These are phyloP conservation scores for Jamesozyma rosinii DNA, from an alignment of 805 yeast genomes.

Conservation along the genomic window DNA sequence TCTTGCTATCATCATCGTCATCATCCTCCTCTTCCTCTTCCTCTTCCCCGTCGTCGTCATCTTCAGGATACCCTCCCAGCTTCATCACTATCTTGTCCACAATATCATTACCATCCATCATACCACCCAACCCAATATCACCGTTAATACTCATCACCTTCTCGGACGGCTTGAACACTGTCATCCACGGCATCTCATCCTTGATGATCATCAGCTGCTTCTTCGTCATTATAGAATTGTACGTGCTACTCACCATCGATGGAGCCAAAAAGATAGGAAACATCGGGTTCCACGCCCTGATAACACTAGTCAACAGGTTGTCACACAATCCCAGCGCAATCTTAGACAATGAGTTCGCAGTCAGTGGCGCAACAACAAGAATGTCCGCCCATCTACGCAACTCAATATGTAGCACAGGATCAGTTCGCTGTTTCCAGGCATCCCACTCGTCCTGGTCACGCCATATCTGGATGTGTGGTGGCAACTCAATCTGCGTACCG, in stretches of 20 bases:
- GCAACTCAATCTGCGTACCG: conserved; percentile 42
- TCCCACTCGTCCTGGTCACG: conserved; percentile 90
- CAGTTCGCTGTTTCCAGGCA: conserved; percentile 66
- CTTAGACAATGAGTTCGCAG: conserved; percentile 89
- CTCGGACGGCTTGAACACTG: conserved; percentile 82
- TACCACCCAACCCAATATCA: conserved; percentile 96
- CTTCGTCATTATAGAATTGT: conserved; percentile 79
- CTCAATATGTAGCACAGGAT: conserved; percentile 91
- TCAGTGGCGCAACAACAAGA: conserved; percentile 79
- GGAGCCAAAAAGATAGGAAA: conserved; percentile 87
- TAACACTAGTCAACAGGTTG: conserved; percentile 80
- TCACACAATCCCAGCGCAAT: conserved; percentile 87
- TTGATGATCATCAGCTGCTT: conserved; percentile 65
- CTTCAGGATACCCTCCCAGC: conserved; percentile 51
- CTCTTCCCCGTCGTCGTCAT: conserved; percentile 39
- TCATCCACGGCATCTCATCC: conserved; percentile 92
- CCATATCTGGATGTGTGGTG: conserved; percentile 77
- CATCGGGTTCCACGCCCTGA: conserved; percentile 90
- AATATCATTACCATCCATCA: conserved; percentile 94
- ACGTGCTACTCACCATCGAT: conserved; percentile 87
- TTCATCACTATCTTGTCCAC: conserved; percentile 74
- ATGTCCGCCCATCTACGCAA: conserved; percentile 94
- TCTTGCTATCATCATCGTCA: conserved; percentile 24
- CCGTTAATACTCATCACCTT: conserved; percentile 89
- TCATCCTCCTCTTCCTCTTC: conserved; percentile 35